Evolutionary conservation across 495 filamentous ascomycete species (phyloP).

Genomic region (Corynascus novoguineensis): DNA sequence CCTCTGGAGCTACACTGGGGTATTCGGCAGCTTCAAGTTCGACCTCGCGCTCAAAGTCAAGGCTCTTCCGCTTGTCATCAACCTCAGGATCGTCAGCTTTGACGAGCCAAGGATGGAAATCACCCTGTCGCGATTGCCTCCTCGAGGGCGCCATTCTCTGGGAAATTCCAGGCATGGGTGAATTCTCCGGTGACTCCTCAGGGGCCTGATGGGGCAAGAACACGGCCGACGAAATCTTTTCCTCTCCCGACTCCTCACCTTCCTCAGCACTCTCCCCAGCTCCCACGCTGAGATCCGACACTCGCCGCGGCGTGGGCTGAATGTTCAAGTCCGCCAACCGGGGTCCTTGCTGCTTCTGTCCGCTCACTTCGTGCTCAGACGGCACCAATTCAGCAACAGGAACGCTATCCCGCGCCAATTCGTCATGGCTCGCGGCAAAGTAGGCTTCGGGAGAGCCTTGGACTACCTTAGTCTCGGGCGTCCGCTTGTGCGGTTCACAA

Average conservation of each 20-base stretch:
- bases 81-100: slow-evolving; percentile 45
- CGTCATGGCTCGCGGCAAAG: slow-evolving; percentile 12
- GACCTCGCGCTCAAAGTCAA: slow-evolving; percentile 17
- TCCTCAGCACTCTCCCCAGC: slow-evolving; percentile 49
- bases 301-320: slow-evolving; percentile 18
- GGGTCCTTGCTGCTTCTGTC: slow-evolving; percentile 6
- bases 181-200: slow-evolving; percentile 46
- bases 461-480: slow-evolving; percentile 15
- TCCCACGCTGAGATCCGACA: slow-evolving; percentile 30
- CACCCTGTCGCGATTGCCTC: slow-evolving; percentile 29
- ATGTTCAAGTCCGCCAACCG: slow-evolving; percentile 12
- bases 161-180: slow-evolving; percentile 34
- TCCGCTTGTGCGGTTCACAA: slow-evolving; percentile 10
- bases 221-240: slow-evolving; percentile 90
- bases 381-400: slow-evolving; percentile 3
- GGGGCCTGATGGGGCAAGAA: slow-evolving; percentile 83
- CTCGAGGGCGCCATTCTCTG: slow-evolving; percentile 24
- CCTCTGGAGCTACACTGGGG: slow-evolving; percentile 27
- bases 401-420: not conserved
- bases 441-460: slow-evolving; percentile 23
- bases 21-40: slow-evolving; percentile 22
- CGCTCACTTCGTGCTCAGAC: slow-evolving; percentile 1
- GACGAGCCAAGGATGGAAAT: slow-evolving; percentile 47
- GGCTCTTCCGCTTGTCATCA: slow-evolving; percentile 28
- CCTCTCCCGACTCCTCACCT: slow-evolving; percentile 80